phyloP scores from a whole-genome alignment of 495 filamentous ascomycete genomes.

The Xylaria cubensis region DNA sequence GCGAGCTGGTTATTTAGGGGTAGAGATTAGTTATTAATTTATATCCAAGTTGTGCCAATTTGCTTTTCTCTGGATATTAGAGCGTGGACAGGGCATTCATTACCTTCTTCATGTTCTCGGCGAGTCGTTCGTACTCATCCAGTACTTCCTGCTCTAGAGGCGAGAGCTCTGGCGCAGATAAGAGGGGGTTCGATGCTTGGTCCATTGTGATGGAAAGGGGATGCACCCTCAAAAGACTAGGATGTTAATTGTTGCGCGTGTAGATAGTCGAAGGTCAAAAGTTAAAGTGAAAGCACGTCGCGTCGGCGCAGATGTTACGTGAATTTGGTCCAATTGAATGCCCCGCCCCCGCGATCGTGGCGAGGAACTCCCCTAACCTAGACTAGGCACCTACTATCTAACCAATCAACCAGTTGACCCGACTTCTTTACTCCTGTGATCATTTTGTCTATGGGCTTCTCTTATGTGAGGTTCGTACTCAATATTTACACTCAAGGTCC shows the following conservation, averaged over 20 bases:
- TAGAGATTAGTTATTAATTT: neutral
- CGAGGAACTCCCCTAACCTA: too few species aligned
- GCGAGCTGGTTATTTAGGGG: constrained; percentile 58
- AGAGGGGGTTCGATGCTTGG: constrained; percentile 32
- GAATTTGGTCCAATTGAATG: neutral
- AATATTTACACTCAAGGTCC: too few species aligned
- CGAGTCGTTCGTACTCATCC: constrained; percentile 86
- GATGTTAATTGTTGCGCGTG: neutral
- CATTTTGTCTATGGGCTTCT: too few species aligned
- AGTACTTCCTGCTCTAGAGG: constrained; percentile 93
- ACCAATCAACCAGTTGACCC: too few species aligned
- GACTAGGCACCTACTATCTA: too few species aligned
- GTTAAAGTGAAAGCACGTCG: constrained; percentile 1
- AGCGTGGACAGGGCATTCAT: constrained; percentile 28
- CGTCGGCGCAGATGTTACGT: neutral
- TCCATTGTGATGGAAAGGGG: constrained; percentile 11
- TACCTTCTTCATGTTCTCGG: constrained; percentile 92
- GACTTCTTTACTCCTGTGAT: too few species aligned
- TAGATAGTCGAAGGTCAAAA: neutral
- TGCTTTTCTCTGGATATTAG: neutral
- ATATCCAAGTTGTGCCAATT: neutral
- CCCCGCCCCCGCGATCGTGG: constrained; percentile 20
- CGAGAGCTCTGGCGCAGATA: constrained; percentile 62
- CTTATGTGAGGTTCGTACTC: too few species aligned
- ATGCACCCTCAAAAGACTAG: neutral